Evolutionary conservation across 176 grass and related monocot genomes (phyloP), one percentile per base, ranked within the genome.

Genomic region (Melocanna baccifera): DNA sequence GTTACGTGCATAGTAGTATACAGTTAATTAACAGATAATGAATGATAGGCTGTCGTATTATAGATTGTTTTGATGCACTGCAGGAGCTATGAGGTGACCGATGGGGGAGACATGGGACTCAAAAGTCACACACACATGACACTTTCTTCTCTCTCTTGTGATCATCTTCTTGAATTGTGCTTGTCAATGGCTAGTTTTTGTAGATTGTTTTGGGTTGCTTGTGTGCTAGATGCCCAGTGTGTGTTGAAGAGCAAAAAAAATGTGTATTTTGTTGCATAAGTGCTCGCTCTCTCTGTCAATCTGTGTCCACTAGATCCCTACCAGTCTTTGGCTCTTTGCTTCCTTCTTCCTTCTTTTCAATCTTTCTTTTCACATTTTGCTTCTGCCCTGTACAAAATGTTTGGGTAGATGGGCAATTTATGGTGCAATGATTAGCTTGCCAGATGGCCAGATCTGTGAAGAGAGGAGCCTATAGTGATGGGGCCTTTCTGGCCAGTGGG

Each of bases 331-430:
- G 26, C 67, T 34, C 39, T 66, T 57, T 52, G 29, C 26, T 75
- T 34, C 39, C 30, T 53, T 29, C 30, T 57, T 12, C 7, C 22
- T 62, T 20, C 37, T 9, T 15, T 16, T 43, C 10, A 46, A 14
- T 20, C 68, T 67, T 28, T 62, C 37, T 81, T 46, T 14, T 62
- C 57, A 11, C 76, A 79, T 86, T 28, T 72, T 39, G 67, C 80
- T 91, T 79, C 80, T 62, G 76, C 74, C 90, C 85, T 87, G 87
- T 94, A 90, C 84, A 94, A 90, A 94, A 67, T 76, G 89, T 43
- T 58, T 85, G 71, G 71, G 80, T 87, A 86, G 90, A 77, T 82
- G 87, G 84, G 71, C 57, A 76, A 85, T 92, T 92, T 63, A 94
- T 87, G 81, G 87, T 61, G 81, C 83, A 72, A 89, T 86, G 86